These are phyloP conservation scores for Pleodorina starrii DNA, from an alignment of 139 green algal genomes.

Conservation along the genomic window DNA sequence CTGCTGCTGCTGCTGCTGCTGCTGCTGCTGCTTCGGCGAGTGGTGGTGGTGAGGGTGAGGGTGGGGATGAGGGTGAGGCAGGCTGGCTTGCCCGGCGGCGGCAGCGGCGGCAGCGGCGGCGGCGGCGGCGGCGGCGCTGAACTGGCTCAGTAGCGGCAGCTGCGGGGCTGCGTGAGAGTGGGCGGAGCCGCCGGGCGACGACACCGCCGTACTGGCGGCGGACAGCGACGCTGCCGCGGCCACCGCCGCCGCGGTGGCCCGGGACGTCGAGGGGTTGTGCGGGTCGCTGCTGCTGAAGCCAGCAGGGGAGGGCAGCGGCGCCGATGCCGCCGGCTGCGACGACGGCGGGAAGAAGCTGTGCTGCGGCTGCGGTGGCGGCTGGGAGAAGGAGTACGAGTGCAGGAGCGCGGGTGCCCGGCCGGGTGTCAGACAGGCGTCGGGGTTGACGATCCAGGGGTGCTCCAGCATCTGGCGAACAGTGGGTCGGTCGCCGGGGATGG, in stretches of 20 bases:
- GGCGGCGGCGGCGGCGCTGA: background rate
- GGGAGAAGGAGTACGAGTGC: background rate
- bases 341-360: background rate
- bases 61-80: too few species aligned
- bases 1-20: background rate
- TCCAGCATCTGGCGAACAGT: constrained; percentile 50
- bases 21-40: too few species aligned
- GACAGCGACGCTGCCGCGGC: background rate
- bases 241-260: background rate
- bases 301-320: too few species aligned
- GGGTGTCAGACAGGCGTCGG: background rate
- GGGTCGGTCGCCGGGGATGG: constrained; percentile 32
- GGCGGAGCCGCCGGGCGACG: background rate
- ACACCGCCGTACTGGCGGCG: background rate
- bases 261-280: background rate
- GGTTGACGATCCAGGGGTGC: constrained; percentile 53
- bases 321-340: background rate
- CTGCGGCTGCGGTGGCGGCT: background rate
- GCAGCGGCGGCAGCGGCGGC: background rate
- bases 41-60: too few species aligned
- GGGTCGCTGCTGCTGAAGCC: background rate
- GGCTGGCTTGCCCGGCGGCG: background rate
- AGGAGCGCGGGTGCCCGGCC: background rate
- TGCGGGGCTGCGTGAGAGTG: too few species aligned
- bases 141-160: background rate